Conservation (phyloP, 148 eudicot genomes). For the Polygonum aviculare region DNA sequence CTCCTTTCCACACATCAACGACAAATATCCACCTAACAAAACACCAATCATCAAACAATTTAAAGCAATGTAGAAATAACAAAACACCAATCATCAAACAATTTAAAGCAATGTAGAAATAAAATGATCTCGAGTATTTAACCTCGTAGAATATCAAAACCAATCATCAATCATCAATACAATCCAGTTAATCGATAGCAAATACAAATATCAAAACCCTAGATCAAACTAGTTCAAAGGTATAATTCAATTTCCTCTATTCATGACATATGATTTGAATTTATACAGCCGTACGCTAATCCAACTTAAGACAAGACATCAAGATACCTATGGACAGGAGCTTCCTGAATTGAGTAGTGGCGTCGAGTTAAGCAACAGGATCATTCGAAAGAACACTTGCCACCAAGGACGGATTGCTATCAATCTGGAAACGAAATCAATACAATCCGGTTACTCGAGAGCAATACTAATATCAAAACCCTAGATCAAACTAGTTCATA, state of each 20-base stretch:
- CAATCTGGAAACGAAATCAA: constrained; percentile 24
- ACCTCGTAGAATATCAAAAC: too few relatives aligned
- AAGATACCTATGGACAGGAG: constrained; percentile 42
- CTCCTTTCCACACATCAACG: too few relatives aligned
- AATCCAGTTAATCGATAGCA: too few relatives aligned
- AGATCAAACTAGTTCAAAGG: too few relatives aligned
- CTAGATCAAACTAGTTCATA: neutral
- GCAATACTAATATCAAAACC: neutral
- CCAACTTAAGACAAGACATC: neutral
- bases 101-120: too few relatives aligned
- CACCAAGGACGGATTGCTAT: constrained; percentile 39
- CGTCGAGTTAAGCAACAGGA: constrained; percentile 29
- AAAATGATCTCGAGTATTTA: too few relatives aligned
- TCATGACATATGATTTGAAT: neutral
- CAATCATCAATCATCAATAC: too few relatives aligned
- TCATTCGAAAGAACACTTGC: constrained; percentile 34
- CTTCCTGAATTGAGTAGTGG: constrained; percentile 45
- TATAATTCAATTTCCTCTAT: neutral
- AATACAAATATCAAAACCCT: too few relatives aligned
- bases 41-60: too few relatives aligned
- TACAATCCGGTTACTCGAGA: neutral
- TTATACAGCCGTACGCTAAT: neutral
- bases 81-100: too few relatives aligned
- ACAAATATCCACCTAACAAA: too few relatives aligned
- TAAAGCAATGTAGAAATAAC: too few relatives aligned